Evolutionary conservation across 768 basidiomycete genomes (phyloP).

Genomic region (Tubosaeta sp.): DNA sequence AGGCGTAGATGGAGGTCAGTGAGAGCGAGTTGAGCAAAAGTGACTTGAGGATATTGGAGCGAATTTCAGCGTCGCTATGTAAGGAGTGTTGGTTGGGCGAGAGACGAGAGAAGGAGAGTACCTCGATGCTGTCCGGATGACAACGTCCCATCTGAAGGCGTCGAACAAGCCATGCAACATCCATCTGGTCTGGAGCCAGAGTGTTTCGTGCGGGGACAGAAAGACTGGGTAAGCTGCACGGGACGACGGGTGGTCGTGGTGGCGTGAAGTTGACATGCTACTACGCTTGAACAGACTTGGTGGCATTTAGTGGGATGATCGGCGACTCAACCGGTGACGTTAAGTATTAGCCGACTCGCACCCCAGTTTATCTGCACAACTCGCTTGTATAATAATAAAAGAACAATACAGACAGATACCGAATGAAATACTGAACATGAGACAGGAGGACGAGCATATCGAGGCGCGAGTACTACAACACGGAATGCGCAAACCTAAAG

Average conservation of each 20-base stretch:
- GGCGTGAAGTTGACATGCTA: conserved; percentile 25
- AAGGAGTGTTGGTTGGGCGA: conserved; percentile 6
- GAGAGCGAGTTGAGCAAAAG: conserved; percentile 69
- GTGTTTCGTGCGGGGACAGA: conserved; percentile 57
- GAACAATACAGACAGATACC: conserved; percentile 28
- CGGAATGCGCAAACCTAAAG: conserved; percentile 6
- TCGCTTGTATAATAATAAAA: conserved; percentile 14
- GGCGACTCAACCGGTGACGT: conserved; percentile 10
- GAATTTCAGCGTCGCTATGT: conserved; percentile 69
- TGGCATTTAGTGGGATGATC: conserved; percentile 4
- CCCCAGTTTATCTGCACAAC: not conserved
- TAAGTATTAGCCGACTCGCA: conserved; percentile 3
- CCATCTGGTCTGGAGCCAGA: conserved; percentile 57
- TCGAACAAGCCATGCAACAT: conserved; percentile 59
- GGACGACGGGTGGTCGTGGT: conserved; percentile 28
- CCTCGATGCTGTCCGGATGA: conserved; percentile 56
- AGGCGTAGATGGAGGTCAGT: conserved; percentile 68
- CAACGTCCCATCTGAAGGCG: conserved; percentile 69
- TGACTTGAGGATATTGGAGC: conserved; percentile 71
- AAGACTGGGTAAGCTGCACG: conserved; percentile 65
- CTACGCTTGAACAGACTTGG: not conserved
- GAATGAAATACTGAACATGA: conserved; percentile 22
- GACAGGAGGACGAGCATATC: conserved; percentile 20
- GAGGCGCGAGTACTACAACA: conserved; percentile 28
- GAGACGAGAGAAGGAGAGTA: conserved; percentile 28